Evolutionary conservation across 768 basidiomycete species (phyloP).

Genomic region (Asterophora lycoperdoides): DNA sequence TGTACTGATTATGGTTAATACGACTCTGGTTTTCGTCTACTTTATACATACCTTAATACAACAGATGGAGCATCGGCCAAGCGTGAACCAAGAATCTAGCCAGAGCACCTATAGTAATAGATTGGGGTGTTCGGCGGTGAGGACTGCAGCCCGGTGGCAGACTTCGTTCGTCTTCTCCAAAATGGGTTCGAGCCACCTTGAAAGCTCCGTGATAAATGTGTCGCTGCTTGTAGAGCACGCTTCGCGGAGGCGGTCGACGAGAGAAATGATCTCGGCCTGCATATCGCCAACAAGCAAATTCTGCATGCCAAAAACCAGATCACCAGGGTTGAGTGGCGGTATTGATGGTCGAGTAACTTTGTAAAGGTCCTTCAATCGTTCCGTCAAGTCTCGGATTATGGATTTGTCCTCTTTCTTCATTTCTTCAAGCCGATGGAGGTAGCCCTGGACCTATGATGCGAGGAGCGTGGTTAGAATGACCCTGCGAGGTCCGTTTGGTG

Average conservation of each 20-base stretch:
- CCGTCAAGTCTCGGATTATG: conserved; percentile 21
- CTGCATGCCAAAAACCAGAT: conserved; percentile 17
- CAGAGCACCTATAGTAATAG: background rate
- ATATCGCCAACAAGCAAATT: conserved; percentile 16
- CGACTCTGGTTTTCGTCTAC: background rate
- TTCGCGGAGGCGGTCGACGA: conserved; percentile 23
- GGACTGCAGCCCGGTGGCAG: conserved; percentile 19
- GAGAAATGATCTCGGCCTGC: conserved; percentile 18
- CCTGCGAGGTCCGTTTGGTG: background rate
- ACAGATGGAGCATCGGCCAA: background rate
- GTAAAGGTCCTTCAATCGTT: conserved; percentile 22
- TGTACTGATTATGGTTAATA: background rate
- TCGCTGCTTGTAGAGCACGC: conserved; percentile 21
- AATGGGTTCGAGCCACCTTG: conserved; percentile 27
- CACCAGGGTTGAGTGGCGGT: conserved; percentile 15
- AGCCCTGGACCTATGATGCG: conserved; percentile 2
- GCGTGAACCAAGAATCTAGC: background rate
- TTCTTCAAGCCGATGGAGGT: conserved; percentile 13
- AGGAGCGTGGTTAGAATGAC: background rate
- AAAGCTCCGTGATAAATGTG: conserved; percentile 22
- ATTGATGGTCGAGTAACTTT: conserved; percentile 12
- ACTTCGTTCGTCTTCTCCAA: conserved; percentile 28
- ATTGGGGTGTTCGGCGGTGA: conserved; percentile 12
- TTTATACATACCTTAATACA: background rate
- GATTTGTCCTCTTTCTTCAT: conserved; percentile 19